Evolutionary conservation across 2,329 filamentous ascomycete species (phyloP).

Genomic region (Pseudogymnoascus sp.): DNA sequence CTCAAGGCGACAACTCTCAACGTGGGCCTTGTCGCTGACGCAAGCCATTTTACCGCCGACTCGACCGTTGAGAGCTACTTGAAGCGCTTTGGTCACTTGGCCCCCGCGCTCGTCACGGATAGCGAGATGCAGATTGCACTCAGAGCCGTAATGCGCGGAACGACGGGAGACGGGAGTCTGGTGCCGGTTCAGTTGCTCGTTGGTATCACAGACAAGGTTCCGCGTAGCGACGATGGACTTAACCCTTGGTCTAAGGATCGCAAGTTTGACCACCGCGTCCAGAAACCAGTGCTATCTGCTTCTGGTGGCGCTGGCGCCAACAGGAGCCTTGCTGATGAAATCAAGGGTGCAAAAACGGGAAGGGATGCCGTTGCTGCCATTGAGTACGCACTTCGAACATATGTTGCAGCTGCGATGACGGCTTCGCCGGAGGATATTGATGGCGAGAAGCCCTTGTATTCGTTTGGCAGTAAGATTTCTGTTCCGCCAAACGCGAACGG

Average conservation of each 20-base stretch:
- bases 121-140: constrained; percentile 1
- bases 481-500: constrained; percentile 18
- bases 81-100: constrained; percentile 43
- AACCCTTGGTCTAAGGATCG: background rate
- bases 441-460: constrained; percentile 17
- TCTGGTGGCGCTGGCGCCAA: background rate
- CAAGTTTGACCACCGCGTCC: background rate
- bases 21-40: constrained; percentile 19
- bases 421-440: constrained; percentile 23
- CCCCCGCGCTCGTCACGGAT: constrained; percentile 44
- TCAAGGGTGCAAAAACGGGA: background rate
- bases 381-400: constrained; percentile 15
- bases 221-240: background rate
- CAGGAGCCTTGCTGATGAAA: constrained; percentile 7
- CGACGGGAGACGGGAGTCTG: background rate
- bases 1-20: constrained; percentile 20
- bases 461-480: constrained; percentile 21
- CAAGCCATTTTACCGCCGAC: constrained; percentile 18
- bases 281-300: background rate
- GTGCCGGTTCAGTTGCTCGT: constrained; percentile 11
- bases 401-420: constrained; percentile 24
- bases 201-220: constrained; percentile 23
- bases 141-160: background rate
- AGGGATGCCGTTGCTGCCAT: constrained; percentile 13
- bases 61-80: constrained; percentile 39